Evolutionary conservation across 805 yeast genomes (phyloP).

Genomic region (Hanseniaspora taiwanica): DNA sequence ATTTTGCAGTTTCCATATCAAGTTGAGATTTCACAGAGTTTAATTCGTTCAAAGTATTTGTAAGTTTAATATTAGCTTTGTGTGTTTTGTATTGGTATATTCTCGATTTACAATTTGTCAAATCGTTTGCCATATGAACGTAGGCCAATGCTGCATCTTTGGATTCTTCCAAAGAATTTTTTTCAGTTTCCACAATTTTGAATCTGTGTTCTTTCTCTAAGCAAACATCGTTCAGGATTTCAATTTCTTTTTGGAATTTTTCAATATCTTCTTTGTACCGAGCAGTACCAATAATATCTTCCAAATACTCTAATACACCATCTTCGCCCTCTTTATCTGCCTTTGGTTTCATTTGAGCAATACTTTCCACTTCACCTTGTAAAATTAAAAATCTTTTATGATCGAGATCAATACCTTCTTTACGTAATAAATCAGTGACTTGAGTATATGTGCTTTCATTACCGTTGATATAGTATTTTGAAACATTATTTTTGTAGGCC

Average conservation of each 20-base stretch:
- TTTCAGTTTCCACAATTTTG: conserved; percentile 67
- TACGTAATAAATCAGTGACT: conserved; percentile 61
- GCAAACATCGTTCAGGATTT: conserved; percentile 67
- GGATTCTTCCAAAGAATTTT: conserved; percentile 44
- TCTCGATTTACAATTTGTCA: conserved; percentile 39
- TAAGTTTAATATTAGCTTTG: conserved; percentile 29
- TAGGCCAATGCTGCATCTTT: conserved; percentile 59
- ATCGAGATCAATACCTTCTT: conserved; percentile 83
- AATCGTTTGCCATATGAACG: conserved; percentile 48
- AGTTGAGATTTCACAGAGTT: conserved; percentile 30
- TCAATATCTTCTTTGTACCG: conserved; percentile 70
- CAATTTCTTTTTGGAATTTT: conserved; percentile 43
- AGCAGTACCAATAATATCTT: conserved; percentile 93
- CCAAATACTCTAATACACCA: conserved; percentile 85
- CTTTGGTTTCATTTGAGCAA: conserved; percentile 97
- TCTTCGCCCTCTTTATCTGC: conserved; percentile 89
- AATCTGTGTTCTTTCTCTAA: conserved; percentile 70
- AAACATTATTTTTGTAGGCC: conserved; percentile 63
- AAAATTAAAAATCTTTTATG: conserved; percentile 88
- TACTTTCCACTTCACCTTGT: conserved; percentile 97
- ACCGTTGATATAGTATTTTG: conserved; percentile 66
- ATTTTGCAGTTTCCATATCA: conserved; percentile 30
- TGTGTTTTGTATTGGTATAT: conserved; percentile 40
- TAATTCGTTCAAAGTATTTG: conserved; percentile 26
- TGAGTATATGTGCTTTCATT: conserved; percentile 59